Evolutionary conservation across 768 basidiomycete species (phyloP).

Genomic region (Pulveroboletus ravenelii): DNA sequence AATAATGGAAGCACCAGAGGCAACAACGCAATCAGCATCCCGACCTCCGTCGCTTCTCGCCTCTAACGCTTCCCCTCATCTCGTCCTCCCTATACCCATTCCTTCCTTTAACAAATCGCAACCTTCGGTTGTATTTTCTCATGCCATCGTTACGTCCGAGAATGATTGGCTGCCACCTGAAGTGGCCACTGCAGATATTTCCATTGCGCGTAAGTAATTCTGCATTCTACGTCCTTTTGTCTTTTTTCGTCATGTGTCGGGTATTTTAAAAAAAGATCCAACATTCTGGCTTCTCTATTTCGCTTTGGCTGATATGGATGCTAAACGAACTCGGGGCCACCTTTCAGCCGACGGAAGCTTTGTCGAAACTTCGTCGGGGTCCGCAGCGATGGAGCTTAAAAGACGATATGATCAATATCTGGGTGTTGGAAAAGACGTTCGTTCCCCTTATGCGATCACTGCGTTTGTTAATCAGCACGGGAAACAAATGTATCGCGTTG

Average conservation of each 20-base stretch:
- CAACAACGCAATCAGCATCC: constrained; percentile 13
- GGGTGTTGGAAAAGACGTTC: constrained; percentile 60
- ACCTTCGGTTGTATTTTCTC: constrained; percentile 43
- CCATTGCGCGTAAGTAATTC: constrained; percentile 49
- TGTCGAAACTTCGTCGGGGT: constrained; percentile 75
- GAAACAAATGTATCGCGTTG: constrained; percentile 69
- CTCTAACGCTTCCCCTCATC: constrained; percentile 23
- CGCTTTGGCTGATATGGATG: not conserved
- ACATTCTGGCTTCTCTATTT: not conserved
- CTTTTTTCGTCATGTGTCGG: constrained; percentile 1
- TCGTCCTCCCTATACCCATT: constrained; percentile 42
- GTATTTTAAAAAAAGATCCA: not conserved
- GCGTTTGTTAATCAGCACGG: constrained; percentile 79
- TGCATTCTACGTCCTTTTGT: constrained; percentile 7
- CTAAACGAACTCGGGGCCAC: constrained; percentile 1
- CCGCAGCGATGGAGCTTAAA: constrained; percentile 75
- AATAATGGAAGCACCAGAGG: constrained; percentile 18
- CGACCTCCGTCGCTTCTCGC: constrained; percentile 18
- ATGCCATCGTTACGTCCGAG: constrained; percentile 33
- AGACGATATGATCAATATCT: constrained; percentile 63
- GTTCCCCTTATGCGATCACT: constrained; percentile 81
- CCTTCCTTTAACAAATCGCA: constrained; percentile 36
- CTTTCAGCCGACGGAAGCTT: constrained; percentile 65
- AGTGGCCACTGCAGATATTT: constrained; percentile 52
- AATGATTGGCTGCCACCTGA: constrained; percentile 44